These are phyloP conservation scores for Backusella mclennaniae DNA, from an alignment of 192 early-diverging fungal genomes.

Conservation along the genomic window DNA sequence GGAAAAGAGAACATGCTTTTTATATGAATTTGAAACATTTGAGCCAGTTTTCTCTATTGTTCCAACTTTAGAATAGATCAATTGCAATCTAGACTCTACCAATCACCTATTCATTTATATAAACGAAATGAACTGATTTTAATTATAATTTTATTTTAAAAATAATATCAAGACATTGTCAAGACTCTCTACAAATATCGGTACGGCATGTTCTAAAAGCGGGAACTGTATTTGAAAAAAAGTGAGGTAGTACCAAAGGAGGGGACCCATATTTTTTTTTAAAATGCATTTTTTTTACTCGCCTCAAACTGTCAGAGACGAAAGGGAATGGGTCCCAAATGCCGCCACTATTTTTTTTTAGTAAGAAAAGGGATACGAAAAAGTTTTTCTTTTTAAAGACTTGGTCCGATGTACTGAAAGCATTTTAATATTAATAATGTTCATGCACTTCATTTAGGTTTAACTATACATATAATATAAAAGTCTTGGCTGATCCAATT, in stretches of 20 bases:
- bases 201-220: background rate
- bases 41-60: background rate
- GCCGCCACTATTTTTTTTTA: background rate
- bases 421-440: background rate
- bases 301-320: background rate
- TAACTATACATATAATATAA: background rate
- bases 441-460: background rate
- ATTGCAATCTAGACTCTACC: background rate
- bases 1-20: background rate
- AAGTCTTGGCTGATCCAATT: constrained; percentile 3
- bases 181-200: background rate
- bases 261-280: background rate
- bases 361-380: background rate
- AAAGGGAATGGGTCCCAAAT: background rate
- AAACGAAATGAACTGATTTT: background rate
- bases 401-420: background rate
- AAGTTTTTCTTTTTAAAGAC: background rate
- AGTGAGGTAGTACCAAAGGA: background rate
- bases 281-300: background rate
- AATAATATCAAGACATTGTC: background rate
- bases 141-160: background rate
- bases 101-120: background rate
- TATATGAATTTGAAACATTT: constrained; percentile 1
- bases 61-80: background rate
- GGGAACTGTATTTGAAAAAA: background rate